Base-by-base conservation (phyloP, 768 basidiomycete species). In the Candolleomyces eurysporus region DNA sequence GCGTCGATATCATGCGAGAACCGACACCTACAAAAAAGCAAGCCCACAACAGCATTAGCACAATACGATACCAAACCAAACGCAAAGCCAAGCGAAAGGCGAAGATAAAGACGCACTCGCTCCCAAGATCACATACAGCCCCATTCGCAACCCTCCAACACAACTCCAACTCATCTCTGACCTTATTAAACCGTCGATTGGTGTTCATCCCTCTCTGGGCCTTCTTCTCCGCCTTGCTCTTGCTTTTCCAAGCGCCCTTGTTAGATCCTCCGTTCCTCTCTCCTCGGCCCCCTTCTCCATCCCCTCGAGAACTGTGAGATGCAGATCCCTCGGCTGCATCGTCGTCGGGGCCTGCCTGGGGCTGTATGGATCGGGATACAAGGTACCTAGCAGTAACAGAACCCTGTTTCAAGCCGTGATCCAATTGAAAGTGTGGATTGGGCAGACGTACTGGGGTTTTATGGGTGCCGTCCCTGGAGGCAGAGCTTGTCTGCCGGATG, bases 191-290 rank as follows among this genome's bases (percentile, higher is more conserved):
- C 14, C 86, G 81, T 46, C 96, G 75, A 13, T 85, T 88, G 70
- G 94, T 96, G 73, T 96, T 97, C 61, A 88, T 86, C 2, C 95
- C 95, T 36, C 84, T 78, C 62, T 85, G 82, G 11, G 87, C 84
- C 72, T 91, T 91, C 72, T 84, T 89, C 69, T 88, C 83, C 64
- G 87, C 85, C 68, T 85, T 87, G 11, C 80, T 82, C 58, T 80
- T 69, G 65, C 73, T 76, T n/a, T 67, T 72, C 54, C 74, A 68
- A 40, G 70, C 63, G 21, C 72, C 69, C 13, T 42, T 16, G 43
- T 74, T 70, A 21, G 26, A 26, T 26, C 59, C 54, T 16, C 53
- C 58, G 39, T 51, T 63, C 65, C 10, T 64, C 63, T 60, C 61
- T 5, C 68, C 54, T 8, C 61, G 17, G 43, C 72, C 72, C 6